Conservation (phyloP, 169 alveolate species). For the Plasmodium fragile region DNA sequence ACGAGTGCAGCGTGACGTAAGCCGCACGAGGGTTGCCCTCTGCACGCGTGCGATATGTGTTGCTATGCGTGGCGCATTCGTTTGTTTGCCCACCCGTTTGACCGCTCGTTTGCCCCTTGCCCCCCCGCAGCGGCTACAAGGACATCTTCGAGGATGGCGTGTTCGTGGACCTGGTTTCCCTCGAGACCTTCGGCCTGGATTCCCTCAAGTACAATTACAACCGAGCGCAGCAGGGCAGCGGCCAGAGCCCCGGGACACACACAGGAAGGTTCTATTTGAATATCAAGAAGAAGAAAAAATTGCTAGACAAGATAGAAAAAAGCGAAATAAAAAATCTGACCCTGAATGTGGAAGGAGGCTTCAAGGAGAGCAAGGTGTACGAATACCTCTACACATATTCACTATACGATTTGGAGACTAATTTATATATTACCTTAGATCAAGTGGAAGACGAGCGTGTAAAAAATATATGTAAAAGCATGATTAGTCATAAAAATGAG, state of each 20-base stretch:
- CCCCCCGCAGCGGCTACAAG: slow-evolving; percentile 29
- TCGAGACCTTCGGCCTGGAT: slow-evolving; percentile 44
- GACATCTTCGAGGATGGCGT: slow-evolving; percentile 57
- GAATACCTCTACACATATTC: slow-evolving; percentile 27
- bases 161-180: slow-evolving; percentile 49
- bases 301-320: slow-evolving; percentile 41
- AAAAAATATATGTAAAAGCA: slow-evolving; percentile 21
- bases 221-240: neutral
- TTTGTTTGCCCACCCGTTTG: neutral
- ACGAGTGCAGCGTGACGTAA: slow-evolving; percentile 72
- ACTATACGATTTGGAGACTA: slow-evolving; percentile 29
- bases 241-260: neutral
- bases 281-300: slow-evolving; percentile 45
- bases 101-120: neutral
- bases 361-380: slow-evolving; percentile 32
- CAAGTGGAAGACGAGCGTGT: slow-evolving; percentile 21
- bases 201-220: slow-evolving; percentile 18
- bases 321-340: slow-evolving; percentile 32
- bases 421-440: slow-evolving; percentile 16
- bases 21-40: neutral
- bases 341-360: slow-evolving; percentile 60
- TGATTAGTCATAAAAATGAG: slow-evolving; percentile 54
- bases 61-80: neutral
- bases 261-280: slow-evolving; percentile 38
- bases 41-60: neutral